These are phyloP conservation scores for Podaxis sp. DNA, from an alignment of 768 basidiomycete species.

Conservation along the genomic window DNA sequence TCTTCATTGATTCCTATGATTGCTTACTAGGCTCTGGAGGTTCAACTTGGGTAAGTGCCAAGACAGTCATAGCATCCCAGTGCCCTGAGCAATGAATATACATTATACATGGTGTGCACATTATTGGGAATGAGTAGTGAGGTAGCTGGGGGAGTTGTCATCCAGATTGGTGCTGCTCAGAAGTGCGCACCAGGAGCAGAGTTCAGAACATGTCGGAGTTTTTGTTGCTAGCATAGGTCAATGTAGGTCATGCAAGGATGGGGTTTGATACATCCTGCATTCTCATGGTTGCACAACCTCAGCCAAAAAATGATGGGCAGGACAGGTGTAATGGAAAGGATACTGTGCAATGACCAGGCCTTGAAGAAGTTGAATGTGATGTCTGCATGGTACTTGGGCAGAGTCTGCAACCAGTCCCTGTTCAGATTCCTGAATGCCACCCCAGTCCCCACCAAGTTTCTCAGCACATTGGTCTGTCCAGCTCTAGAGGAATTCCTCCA, in stretches of 20 bases:
- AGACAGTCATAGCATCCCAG: conserved; percentile 1
- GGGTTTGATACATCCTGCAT: conserved; percentile 63
- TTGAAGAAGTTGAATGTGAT: conserved; percentile 91
- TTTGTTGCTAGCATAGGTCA: conserved; percentile 1
- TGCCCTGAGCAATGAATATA: not conserved
- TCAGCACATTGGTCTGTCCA: conserved; percentile 68
- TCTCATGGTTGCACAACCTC: conserved; percentile 68
- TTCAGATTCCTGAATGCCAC: conserved; percentile 63
- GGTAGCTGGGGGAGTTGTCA: not conserved
- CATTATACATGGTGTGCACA: conserved; percentile 1
- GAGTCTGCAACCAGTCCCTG: conserved; percentile 84
- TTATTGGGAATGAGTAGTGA: conserved; percentile 1
- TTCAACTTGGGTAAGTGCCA: conserved; percentile 2
- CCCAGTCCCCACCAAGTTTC: conserved; percentile 26
- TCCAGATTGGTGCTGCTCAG: not conserved
- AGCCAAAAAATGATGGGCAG: conserved; percentile 66
- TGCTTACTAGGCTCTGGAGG: conserved; percentile 4
- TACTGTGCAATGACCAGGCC: conserved; percentile 85
- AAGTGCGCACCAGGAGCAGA: not conserved
- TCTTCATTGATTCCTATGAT: conserved; percentile 12
- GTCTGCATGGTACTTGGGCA: conserved; percentile 86
- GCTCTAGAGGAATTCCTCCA: conserved; percentile 68
- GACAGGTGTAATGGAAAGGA: conserved; percentile 73
- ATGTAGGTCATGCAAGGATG: conserved; percentile 23
- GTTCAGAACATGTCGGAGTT: not conserved